Conservation (phyloP, 768 basidiomycete species). For the Psilocybe sp. region DNA sequence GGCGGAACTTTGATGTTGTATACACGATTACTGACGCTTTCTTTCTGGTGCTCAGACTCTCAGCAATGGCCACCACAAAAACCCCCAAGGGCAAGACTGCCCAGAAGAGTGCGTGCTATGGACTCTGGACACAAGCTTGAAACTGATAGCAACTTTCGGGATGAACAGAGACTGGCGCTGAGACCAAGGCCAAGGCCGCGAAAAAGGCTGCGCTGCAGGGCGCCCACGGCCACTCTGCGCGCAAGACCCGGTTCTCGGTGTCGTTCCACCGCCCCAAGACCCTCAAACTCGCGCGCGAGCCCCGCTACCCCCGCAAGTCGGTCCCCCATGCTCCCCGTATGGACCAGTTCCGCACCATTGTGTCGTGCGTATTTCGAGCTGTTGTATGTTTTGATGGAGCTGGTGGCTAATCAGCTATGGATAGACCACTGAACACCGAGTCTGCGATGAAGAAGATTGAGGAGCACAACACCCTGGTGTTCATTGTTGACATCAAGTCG, state of each 20-base stretch:
- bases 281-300: constrained; percentile 75
- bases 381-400: not conserved
- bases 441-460: constrained; percentile 99
- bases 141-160: constrained; percentile 4
- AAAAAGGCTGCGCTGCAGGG: constrained; percentile 97
- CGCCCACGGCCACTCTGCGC: constrained; percentile 65
- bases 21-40: not conserved
- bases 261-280: constrained; percentile 98
- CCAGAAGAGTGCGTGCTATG: constrained; percentile 33
- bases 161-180: constrained; percentile 31
- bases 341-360: constrained; percentile 95
- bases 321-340: constrained; percentile 90
- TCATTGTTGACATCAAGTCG: constrained; percentile 90
- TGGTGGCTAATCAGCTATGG: constrained; percentile 2
- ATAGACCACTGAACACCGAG: constrained; percentile 88
- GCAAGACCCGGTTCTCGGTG: constrained; percentile 83
- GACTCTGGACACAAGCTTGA: not conserved
- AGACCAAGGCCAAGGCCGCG: constrained; percentile 83
- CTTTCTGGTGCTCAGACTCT: constrained; percentile 8
- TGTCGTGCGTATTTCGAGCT: constrained; percentile 54
- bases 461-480: constrained; percentile 99
- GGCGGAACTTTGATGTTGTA: too few species aligned
- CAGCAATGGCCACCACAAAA: constrained; percentile 67
- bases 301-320: constrained; percentile 94
- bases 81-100: constrained; percentile 61